Base-by-base conservation (phyloP, 192 early-diverging fungal genomes). In the Rhizophlyctis rosea region DNA sequence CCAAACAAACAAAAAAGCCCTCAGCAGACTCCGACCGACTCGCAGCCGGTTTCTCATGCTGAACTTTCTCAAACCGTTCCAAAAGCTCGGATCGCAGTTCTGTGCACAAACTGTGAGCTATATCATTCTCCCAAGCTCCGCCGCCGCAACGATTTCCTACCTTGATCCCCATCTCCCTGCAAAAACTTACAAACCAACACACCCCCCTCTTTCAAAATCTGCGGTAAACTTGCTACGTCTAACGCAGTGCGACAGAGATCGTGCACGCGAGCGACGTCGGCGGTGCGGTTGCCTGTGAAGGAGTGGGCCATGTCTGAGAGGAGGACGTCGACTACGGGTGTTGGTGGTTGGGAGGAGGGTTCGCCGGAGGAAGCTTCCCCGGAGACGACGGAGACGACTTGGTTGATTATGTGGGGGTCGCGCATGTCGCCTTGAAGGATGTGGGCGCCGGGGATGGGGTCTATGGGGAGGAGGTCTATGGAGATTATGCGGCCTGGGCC, bases 231-330 rank as follows among this genome's bases (percentile, higher is more conserved):
- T 0, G 90, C 86, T 61, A 92, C 87, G 0, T 34, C 61, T 30
- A 91, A 63, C 0, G 87, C 85, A 1, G 82, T 78, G 54, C 87
- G 81, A 56, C 88, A 91, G 28, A 94, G 77, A 52, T 84, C 77
- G 52, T 64, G 23, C 4, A 77, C 65, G 18, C 73, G 28, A 0
- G 76, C 75, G 4, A 87, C 85, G 67, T 94, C 90, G 3, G 82
- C 77, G 2, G 80, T 74, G 47, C 85, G 83, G 54, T 77, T 73
- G 2, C 90, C 90, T 4, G 87, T 86, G 54, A 90, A 91, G 49
- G 85, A 76, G 51, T 90, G 92, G 18, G 90, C 88, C 90, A 94
- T 92, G 50, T 94, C 92, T 25, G 64, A 68, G n/a, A 81, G 32
- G 13, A 81, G 61, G 3, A 69, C 63, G 51, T 81, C 72, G 24